Conservation (phyloP, 1,139 yeast genomes). For the Candida dubliniensis region DNA sequence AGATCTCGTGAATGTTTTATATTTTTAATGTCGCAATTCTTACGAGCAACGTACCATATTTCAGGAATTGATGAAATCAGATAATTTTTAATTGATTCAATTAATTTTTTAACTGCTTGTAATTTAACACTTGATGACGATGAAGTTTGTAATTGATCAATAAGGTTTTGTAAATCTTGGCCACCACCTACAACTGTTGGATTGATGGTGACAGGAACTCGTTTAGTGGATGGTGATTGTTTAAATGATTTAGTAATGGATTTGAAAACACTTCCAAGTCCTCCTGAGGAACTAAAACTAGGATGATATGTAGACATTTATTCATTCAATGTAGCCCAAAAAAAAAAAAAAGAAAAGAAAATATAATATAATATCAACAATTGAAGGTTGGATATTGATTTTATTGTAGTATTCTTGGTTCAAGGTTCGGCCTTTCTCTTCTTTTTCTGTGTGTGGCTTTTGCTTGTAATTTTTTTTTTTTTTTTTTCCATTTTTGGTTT, state of each 20-base stretch:
- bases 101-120: constrained; percentile 52
- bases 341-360: too few relatives aligned
- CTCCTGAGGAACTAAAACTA: constrained; percentile 21
- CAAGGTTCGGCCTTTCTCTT: too few relatives aligned
- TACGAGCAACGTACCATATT: constrained; percentile 71
- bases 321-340: too few relatives aligned
- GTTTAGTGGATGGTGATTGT: constrained; percentile 22
- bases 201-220: constrained; percentile 46
- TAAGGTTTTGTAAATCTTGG: constrained; percentile 47
- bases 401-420: too few relatives aligned
- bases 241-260: constrained; percentile 56
- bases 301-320: constrained; percentile 40
- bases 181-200: constrained; percentile 69
- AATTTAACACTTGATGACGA: constrained; percentile 37
- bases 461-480: too few relatives aligned
- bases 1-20: constrained; percentile 26
- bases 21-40: constrained; percentile 46
- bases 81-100: constrained; percentile 50
- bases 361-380: too few relatives aligned
- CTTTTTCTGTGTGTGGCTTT: too few relatives aligned
- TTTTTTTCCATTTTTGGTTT: too few relatives aligned
- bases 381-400: too few relatives aligned
- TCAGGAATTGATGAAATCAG: constrained; percentile 66
- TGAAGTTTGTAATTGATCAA: constrained; percentile 39
- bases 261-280: constrained; percentile 52